These are phyloP conservation scores for Rhizopogon vulgaris DNA, from an alignment of 768 basidiomycete genomes.

Conservation along the genomic window DNA sequence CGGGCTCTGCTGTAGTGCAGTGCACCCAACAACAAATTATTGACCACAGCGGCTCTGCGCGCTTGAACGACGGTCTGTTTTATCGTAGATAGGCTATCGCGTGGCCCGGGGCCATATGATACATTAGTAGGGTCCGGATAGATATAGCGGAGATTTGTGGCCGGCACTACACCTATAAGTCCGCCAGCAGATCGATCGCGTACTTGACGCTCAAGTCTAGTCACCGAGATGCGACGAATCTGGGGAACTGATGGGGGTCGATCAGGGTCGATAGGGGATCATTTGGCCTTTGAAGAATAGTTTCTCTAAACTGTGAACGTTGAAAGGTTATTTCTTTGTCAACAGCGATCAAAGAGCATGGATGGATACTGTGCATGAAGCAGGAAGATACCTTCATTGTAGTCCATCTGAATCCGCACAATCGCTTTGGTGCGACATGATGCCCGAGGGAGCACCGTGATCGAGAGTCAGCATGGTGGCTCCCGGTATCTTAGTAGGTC, in stretches of 20 bases:
- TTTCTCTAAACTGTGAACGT: not conserved
- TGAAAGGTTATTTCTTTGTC: conserved; percentile 1
- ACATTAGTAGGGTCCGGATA: not conserved
- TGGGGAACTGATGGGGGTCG: not conserved
- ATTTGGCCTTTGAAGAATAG: not conserved
- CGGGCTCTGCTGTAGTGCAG: not conserved
- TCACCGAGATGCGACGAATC: conserved; percentile 1
- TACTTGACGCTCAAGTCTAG: not conserved
- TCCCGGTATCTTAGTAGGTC: conserved; percentile 16
- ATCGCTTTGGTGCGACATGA: not conserved
- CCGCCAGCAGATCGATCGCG: not conserved
- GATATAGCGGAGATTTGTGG: conserved; percentile 1
- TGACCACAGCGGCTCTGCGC: not conserved
- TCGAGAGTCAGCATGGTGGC: conserved; percentile 5
- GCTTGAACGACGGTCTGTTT: not conserved
- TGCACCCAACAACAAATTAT: not conserved
- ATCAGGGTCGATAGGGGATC: conserved; percentile 2
- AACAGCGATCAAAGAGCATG: not conserved
- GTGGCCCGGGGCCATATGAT: not conserved
- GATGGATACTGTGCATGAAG: not conserved
- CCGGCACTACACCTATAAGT: not conserved
- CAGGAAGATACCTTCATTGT: not conserved
- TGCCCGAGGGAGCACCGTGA: conserved; percentile 3
- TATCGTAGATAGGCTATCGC: not conserved
- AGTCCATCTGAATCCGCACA: not conserved